Evolutionary conservation across 176 grass and related monocot genomes (phyloP).

Genomic region (Eragrostis nindensis): DNA sequence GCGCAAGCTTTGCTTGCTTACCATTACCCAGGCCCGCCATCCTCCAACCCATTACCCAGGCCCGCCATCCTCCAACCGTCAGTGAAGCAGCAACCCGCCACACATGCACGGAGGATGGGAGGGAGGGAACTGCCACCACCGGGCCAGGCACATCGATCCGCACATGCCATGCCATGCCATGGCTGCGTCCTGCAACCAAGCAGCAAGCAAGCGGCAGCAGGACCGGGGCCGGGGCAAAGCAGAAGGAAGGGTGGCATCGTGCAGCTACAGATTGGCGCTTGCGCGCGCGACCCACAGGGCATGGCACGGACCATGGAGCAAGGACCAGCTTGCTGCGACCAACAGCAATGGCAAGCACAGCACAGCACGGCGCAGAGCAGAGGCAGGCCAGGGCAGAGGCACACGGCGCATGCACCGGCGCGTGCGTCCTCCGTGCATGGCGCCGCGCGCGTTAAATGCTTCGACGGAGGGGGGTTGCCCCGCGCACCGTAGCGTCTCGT

Average conservation of each 20-base stretch:
- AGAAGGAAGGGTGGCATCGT: slow-evolving; percentile 38
- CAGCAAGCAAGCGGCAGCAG: neutral
- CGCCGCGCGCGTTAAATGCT: neutral
- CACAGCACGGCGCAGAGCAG: neutral
- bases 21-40: no score
- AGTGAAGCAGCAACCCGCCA: no score
- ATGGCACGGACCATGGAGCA: slow-evolving; percentile 18
- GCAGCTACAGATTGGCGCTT: slow-evolving; percentile 9
- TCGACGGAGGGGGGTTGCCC: neutral
- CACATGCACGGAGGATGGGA: no score
- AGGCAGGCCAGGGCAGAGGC: no score
- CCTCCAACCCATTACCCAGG: no score
- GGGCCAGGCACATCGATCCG: neutral
- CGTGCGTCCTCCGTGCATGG: neutral
- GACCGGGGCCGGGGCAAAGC: slow-evolving; percentile 33
- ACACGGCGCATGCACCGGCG: neutral
- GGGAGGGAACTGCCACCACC: no score
- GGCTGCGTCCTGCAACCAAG: neutral
- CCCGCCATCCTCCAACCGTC: no score
- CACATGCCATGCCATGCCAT: slow-evolving; percentile 34
- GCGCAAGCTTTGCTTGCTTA: no score
- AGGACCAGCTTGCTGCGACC: neutral
- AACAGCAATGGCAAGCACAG: neutral
- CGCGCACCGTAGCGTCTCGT: no score
- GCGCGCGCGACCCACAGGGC: neutral